Base-by-base conservation (phyloP, 257 asterid species). In the Penstemon barbatus region DNA sequence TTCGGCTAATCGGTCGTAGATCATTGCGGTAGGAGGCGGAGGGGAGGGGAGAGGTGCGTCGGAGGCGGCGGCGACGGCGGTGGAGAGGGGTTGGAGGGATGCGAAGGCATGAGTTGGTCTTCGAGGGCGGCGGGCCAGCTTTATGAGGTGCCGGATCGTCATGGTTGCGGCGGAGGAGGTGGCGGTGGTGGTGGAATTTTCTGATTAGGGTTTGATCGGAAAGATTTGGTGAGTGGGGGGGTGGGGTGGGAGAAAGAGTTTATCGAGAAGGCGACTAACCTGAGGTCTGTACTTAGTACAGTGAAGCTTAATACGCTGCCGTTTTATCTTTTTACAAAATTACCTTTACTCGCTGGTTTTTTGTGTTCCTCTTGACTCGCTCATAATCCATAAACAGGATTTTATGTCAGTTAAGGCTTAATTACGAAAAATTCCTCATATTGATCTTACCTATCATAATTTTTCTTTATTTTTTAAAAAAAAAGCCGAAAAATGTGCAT, bases 1-100 rank as follows among this genome's bases (percentile, higher is more conserved):
- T 80, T 88, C 97, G 0, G 99, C 89, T 48, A 88, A 63, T 38
- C 84, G 87, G 49, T 93, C 99, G 84, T 93, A 93, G 92, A 84
- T 78, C 96, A 88, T 93, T 59, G 82, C 80, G 39, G 74, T 78
- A 4, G 91, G 89, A 0, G 86, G 89, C 25, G 86, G 95, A 11
- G 96, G 93, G 3, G 93, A 70, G 3, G 90, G 85, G 36, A 66
- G 69, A 10, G 84, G 40, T 39, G 76, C 71, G 2, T 70, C 77
- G 33, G 81, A 38, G 11, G 81, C 46, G 61, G 71, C 10, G 71
- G 87, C 79, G 57, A 80, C 70, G 56, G 89, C 74, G 50, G 92
- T 83, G 79, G 95, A 80, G 77, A 75, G 77, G 12, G 78, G 62
- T 18, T 73, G 80, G 65, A 52, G 69, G 19, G 72, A 69, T 57